Evolutionary conservation across 202 grass and related monocot genomes (phyloP), one percentile per base, ranked within the genome.

Genomic region (Dendrocalamus latiflorus): DNA sequence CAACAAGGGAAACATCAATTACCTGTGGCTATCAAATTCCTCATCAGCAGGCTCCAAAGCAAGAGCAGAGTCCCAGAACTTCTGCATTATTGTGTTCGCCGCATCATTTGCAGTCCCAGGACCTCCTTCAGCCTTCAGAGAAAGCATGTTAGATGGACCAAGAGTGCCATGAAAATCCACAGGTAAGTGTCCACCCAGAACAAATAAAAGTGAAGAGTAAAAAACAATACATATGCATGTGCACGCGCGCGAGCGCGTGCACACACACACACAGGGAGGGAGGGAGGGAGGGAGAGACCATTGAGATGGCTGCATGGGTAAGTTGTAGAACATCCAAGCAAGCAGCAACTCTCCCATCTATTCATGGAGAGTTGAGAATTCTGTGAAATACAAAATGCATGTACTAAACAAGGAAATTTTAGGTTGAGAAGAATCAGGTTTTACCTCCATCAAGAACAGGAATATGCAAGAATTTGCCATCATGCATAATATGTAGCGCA

Each of bases 321-420:
- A 98, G 65, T 70, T 98, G 96, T 64, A 98, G 87, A 86, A 98
- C 93, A 87, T 98, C 96, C 91, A 98, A 90, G 67, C 93, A 98
- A 91, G 91, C 91, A 90, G 68, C 85, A 75, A 98, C 74, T 39
- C 17, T 84, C 34, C 91, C 93, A 74, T 98, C 96, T 95, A 61
- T 89, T 74, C 53, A 80, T 11, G 9, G 43, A 83, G 37, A 74
- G 55, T 66, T 48, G 55, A 81, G 39, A 70, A 50, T 70, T n/a
- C 53, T 22, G 74, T 66, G 25, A 66, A 28, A 78, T 64, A 77
- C 39, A 26, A 34, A n/a, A 77, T 58, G 39, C 9, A 85, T 62
- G 69, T 74, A 86, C 53, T 47, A 72, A 72, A 61, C 1, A 13
- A 80, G 17, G 39, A 36, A 83, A 34, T 65, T 9, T 62, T 82